Percentiles rank a stretch among this genome's conserved stretches.
These are phyloP conservation scores for Dendrobium catenatum DNA, from an alignment of 106 monocot genomes.

Conservation along the genomic window DNA sequence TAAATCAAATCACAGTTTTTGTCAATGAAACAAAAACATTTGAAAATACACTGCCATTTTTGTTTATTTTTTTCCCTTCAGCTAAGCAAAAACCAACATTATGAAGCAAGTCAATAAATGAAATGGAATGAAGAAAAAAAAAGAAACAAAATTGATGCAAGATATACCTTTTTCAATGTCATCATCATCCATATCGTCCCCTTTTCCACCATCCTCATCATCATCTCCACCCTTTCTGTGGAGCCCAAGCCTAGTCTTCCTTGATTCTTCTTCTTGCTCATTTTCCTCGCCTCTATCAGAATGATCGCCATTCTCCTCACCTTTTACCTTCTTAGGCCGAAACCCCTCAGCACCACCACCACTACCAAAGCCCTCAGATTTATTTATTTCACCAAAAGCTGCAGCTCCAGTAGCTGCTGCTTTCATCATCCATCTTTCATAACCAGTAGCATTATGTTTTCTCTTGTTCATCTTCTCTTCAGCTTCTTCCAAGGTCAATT, in stretches of 20 bases:
- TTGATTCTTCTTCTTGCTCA: constrained; percentile 61
- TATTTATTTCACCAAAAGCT: constrained; percentile 81
- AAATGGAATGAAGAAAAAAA: background rate
- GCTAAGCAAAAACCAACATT: background rate
- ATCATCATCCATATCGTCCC: constrained; percentile 85
- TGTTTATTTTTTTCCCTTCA: background rate
- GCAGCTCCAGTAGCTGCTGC: constrained; percentile 90
- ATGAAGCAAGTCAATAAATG: background rate
- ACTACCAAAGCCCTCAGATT: constrained; percentile 22
- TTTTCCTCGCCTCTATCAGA: constrained; percentile 83
- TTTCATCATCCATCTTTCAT: constrained; percentile 99
- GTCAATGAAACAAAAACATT: background rate
- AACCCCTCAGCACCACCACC: constrained; percentile 23
- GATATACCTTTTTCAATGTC: constrained; percentile 84
- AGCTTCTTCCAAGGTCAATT: constrained; percentile 97
- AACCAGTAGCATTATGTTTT: constrained; percentile 76
- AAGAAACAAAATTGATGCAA: background rate
- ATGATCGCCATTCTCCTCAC: constrained; percentile 51
- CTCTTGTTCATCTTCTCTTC: constrained; percentile 99
- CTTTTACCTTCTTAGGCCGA: constrained; percentile 66
- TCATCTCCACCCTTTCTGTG: constrained; percentile 67
- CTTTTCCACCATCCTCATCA: constrained; percentile 72
- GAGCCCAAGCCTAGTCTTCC: constrained; percentile 56
- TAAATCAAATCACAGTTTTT: background rate
- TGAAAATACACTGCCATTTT: background rate